These are phyloP conservation scores for Acacia confusa DNA, from an alignment of 306 rosid species.

Conservation along the genomic window DNA sequence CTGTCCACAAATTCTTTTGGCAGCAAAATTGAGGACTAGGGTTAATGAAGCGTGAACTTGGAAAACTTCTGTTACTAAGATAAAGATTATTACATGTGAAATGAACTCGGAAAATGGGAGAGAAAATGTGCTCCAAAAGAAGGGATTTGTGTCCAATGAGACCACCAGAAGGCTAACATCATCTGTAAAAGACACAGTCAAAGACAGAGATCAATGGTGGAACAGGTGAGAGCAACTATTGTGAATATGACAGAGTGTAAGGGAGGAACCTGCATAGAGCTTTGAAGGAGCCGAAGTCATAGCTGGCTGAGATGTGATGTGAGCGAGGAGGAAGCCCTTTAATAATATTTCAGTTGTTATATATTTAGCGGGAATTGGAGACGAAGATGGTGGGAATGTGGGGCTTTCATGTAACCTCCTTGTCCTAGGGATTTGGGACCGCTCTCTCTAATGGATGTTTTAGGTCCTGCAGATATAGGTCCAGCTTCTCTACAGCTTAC, in stretches of 20 bases:
- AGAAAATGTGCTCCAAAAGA: conserved; percentile 79
- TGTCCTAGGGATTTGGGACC: neutral
- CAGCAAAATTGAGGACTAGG: neutral
- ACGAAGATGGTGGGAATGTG: neutral
- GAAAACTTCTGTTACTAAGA: neutral
- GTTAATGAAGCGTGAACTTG: conserved; percentile 5
- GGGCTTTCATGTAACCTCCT: neutral
- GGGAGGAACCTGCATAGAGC: conserved; percentile 59
- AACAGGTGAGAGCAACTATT: neutral
- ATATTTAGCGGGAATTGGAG: conserved; percentile 15
- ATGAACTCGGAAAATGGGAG: conserved; percentile 75
- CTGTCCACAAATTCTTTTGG: neutral
- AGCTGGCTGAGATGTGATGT: neutral
- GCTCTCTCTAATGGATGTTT: neutral
- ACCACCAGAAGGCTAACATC: conserved; percentile 89
- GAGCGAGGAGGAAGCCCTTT: neutral
- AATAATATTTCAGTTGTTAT: neutral
- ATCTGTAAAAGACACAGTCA: conserved; percentile 53
- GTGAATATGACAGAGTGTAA: neutral
- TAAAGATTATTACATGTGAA: conserved; percentile 59
- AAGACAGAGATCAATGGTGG: neutral
- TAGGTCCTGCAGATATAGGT: neutral
- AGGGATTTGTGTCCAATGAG: conserved; percentile 79
- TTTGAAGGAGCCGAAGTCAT: conserved; percentile 85
- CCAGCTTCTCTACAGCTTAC: neutral